Base-by-base conservation (phyloP, 1,284 basidiomycete genomes). In the Xerocomus minutiporus region DNA sequence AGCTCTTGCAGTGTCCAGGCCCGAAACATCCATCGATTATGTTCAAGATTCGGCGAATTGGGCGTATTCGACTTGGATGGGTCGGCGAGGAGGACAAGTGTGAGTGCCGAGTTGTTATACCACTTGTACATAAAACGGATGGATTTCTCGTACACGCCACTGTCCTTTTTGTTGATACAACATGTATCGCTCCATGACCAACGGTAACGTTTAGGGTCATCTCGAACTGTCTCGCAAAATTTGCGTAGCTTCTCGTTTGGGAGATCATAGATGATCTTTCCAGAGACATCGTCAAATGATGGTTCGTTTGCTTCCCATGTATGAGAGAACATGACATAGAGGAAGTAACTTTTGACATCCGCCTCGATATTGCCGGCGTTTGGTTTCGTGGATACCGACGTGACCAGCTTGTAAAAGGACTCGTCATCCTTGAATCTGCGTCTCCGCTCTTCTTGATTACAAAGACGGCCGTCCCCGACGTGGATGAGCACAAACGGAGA, bases 301-400 rank as follows among this genome's bases (percentile, higher is more conserved):
- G 60, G 60, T 46, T 61, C 60, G 0, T 34, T 9, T 5, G 23
- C 50, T 20, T 54, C 57, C 61, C 60, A 61, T 9, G 46, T 61
- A 8, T 61, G 60, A n/a, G 60, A 61, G 35, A 61, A 52, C 61
- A 64, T 61, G 17, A 57, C 48, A 26, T 63, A 61, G 28, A n/a
- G 26, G 40, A 54, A 61, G 40, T 59, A 63, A 11, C 7, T 3
- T 26, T 48, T 35, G 5, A 63, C 46, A 9, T 40, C 47, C 5
- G 35, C 25, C 15, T 51, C 28, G 26, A 61, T 53, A 12, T 39
- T 2, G 36, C 5, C 36, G 4, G 17, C 7, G 8, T 39, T 20
- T 5, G n/a, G 9, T 20, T 5, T 15, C 0, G 25, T 43, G 29
- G 51, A 44, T 29, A 44, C 52, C 7, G 31, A 59, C 1, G 54